Conservation (phyloP, 495 filamentous ascomycete genomes). For the Copromyces sp. region DNA sequence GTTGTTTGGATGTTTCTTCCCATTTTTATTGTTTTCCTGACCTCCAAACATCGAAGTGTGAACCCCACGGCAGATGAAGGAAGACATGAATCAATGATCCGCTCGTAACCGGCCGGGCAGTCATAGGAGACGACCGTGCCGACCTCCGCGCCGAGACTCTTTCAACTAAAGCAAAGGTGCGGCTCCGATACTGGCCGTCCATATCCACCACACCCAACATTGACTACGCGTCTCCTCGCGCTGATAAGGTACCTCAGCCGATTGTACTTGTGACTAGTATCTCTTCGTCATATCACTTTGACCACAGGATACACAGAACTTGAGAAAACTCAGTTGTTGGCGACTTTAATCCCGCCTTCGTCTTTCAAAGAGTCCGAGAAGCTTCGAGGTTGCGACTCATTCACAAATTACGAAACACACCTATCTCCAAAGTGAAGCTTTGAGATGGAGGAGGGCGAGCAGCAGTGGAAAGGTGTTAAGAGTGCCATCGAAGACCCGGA, state of each 20-base stretch:
- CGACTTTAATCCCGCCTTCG: background rate
- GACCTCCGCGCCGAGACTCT: background rate
- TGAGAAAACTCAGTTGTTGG: background rate
- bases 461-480: slow-evolving; percentile 48
- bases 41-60: background rate
- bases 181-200: background rate
- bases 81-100: background rate
- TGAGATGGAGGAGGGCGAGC: slow-evolving; percentile 15
- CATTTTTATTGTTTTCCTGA: background rate
- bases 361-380: background rate
- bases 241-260: background rate
- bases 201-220: background rate
- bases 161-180: background rate
- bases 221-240: background rate
- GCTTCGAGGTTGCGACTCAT: background rate
- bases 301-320: background rate
- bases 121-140: background rate
- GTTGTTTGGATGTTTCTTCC: background rate
- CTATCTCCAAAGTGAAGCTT: background rate
- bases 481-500: slow-evolving; percentile 59
- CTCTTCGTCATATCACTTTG: background rate
- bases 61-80: background rate
- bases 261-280: background rate
- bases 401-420: background rate
- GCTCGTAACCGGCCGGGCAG: background rate